Evolutionary conservation across 1,284 basidiomycete species (phyloP).

Genomic region (Xerocomus cyaneibrunnescens): DNA sequence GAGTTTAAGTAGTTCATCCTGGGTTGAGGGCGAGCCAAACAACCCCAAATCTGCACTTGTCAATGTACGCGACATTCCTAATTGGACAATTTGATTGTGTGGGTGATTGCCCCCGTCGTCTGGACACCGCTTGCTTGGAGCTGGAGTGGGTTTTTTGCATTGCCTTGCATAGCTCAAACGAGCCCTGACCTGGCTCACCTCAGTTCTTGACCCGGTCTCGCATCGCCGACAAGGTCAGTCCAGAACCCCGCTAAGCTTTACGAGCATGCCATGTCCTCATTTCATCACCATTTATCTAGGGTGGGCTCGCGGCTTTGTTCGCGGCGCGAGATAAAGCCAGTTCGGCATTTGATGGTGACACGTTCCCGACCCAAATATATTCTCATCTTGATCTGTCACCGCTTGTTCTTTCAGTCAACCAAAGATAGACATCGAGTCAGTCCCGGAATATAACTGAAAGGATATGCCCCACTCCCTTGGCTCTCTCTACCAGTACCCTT

Average conservation of each 20-base stretch:
- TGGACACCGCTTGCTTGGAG: slow-evolving; percentile 15
- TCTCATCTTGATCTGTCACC: background rate
- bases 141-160: slow-evolving; percentile 15
- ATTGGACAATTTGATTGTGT: background rate
- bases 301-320: background rate
- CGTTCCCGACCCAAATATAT: background rate
- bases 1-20: slow-evolving; percentile 33
- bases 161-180: slow-evolving; percentile 10
- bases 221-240: background rate
- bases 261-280: no score
- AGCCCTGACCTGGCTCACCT: background rate
- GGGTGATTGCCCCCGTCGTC: slow-evolving; percentile 17
- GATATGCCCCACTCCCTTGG: background rate
- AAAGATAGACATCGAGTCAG: slow-evolving; percentile 6
- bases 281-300: background rate
- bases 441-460: no score
- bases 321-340: background rate
- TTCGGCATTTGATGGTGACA: background rate
- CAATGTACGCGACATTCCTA: background rate
- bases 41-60: slow-evolving; percentile 25
- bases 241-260: background rate
- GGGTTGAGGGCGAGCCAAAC: slow-evolving; percentile 35
- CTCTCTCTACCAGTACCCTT: background rate
- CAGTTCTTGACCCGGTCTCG: background rate
- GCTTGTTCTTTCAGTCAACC: background rate